Conservation (phyloP, 2,329 filamentous ascomycete species). For the Aspergillus pseudonomiae region DNA sequence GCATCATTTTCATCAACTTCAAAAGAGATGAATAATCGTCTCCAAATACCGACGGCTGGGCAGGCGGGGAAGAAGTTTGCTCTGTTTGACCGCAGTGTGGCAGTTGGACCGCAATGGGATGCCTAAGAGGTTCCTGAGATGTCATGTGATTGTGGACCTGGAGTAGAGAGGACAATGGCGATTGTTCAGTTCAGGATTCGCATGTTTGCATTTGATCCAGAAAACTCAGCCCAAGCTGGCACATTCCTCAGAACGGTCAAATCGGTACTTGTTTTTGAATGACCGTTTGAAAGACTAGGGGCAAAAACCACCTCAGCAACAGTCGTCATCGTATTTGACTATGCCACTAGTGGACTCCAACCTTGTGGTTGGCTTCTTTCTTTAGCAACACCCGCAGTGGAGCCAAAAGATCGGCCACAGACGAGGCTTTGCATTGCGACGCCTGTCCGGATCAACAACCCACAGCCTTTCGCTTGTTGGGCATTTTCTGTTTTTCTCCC, state of each 20-base stretch:
- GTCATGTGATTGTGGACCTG: background rate
- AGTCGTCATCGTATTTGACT: slow-evolving; percentile 9
- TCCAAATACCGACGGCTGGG: background rate
- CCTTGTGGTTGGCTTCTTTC: slow-evolving; percentile 16
- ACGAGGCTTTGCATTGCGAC: slow-evolving; percentile 17
- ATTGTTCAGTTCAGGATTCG: background rate
- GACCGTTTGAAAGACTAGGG: background rate
- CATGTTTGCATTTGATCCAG: background rate
- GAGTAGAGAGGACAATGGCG: no score
- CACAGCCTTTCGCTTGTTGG: slow-evolving; percentile 7
- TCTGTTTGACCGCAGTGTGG: background rate
- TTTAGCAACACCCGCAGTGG: slow-evolving; percentile 26
- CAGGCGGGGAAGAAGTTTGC: background rate
- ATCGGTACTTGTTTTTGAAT: background rate
- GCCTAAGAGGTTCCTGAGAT: background rate
- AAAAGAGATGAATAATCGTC: background rate
- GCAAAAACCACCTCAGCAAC: slow-evolving; percentile 2
- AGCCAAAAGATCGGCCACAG: slow-evolving; percentile 18
- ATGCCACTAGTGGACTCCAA: background rate
- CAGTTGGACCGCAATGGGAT: no score
- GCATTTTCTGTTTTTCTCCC: background rate
- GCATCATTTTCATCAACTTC: background rate
- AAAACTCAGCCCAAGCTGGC: background rate
- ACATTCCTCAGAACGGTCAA: background rate
- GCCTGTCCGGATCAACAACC: slow-evolving; percentile 4